These are phyloP conservation scores for Myxozyma vanderwaltii DNA, from an alignment of 805 yeast species.

Conservation along the genomic window DNA sequence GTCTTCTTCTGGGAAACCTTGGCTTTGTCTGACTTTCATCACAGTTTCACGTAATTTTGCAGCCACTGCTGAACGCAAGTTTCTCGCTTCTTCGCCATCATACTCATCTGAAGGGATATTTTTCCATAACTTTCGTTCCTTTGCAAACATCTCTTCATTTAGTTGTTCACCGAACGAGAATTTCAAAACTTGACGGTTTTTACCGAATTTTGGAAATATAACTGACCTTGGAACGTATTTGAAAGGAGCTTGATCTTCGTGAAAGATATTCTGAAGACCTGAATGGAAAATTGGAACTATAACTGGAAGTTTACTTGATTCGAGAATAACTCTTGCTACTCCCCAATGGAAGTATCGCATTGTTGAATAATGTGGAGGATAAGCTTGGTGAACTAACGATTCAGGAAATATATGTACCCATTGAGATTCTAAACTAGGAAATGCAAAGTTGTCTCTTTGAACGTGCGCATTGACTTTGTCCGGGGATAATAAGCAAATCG, in stretches of 20 bases:
- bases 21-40: constrained; percentile 24
- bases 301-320: constrained; percentile 79
- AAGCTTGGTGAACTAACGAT: constrained; percentile 82
- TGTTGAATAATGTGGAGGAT: constrained; percentile 77
- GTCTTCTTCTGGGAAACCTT: constrained; percentile 60
- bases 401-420: constrained; percentile 98
- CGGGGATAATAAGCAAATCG: constrained; percentile 62
- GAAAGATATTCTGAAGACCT: constrained; percentile 85
- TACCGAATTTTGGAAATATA: constrained; percentile 48
- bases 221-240: constrained; percentile 49
- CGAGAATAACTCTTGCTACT: constrained; percentile 77
- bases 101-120: constrained; percentile 58
- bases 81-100: constrained; percentile 63
- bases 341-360: constrained; percentile 98
- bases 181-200: constrained; percentile 49
- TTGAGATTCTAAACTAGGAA: constrained; percentile 23
- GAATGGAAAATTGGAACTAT: constrained; percentile 81
- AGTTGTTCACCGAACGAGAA: constrained; percentile 74
- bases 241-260: constrained; percentile 65
- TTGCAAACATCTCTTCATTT: constrained; percentile 58
- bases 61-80: constrained; percentile 71
- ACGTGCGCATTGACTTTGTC: neutral
- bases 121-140: constrained; percentile 72
- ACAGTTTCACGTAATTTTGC: constrained; percentile 66
- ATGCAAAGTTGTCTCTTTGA: neutral